Evolutionary conservation across 2,329 filamentous ascomycete species (phyloP), one percentile per base, ranked within the genome.

Genomic region (Calonectria leucothoes): DNA sequence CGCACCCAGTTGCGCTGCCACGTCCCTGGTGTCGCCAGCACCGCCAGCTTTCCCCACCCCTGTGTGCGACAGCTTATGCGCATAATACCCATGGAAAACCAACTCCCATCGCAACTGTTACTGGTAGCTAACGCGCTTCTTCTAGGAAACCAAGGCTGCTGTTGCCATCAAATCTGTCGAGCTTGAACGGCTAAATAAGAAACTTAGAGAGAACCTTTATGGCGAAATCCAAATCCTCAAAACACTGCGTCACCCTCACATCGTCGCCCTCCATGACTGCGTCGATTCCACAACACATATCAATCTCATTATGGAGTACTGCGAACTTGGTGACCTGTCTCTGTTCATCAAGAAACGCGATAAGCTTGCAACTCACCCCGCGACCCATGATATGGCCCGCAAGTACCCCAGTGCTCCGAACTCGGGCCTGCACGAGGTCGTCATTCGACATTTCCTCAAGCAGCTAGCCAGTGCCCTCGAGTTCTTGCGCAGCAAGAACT

Each of bases 271-370:
- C 61, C 96, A 98, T 87, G 95, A 98, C 85, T 98, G 96, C 87
- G 91, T 96, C 84, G 96, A 98, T 84, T 94, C 95, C 0, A 88
- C 91, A 4, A 93, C 93, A 27, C 94, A 98, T 82, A 98, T 98
- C 86, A 97, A 99, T 85, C 91, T 99, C 72, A 93, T 98, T 76
- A 99, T 98, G 96, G 97, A 99, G 86, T 98, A 97, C 86, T 98
- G 97, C 86, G 95, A 98, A 82, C 90, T 99, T 49, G 96, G 97
- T 27, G 97, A 99, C 82, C 87, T 99, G 72, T 98, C 97, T 14
- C 89, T 96, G 68, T 98, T 99, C 85, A 98, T 99, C 87, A 98
- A 97, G 89, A 97, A 97, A 86, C 92, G 96, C 74, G 93, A 96
- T 74, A 94, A 93, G 82, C 91, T 98, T 57, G 90, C 89, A 55